Percentiles rank a stretch among this genome's conserved stretches.
Conservation (phyloP, 768 basidiomycete genomes). For the Mycena crocata region DNA sequence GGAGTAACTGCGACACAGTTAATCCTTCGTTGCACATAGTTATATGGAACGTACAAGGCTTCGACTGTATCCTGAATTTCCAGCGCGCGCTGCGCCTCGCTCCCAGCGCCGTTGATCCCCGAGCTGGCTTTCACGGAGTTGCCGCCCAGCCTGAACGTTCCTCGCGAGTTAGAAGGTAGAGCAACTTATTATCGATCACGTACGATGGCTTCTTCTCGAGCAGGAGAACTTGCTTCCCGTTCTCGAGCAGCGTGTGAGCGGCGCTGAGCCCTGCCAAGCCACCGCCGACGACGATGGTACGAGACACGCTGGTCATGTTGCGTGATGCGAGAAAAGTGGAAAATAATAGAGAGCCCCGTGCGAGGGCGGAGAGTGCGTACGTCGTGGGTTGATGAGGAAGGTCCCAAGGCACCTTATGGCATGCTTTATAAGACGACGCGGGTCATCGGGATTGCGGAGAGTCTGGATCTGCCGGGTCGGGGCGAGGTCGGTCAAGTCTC, state of each 20-base stretch:
- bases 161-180: neutral
- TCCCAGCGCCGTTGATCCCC: conserved; percentile 44
- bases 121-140: conserved; percentile 44
- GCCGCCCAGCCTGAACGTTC: conserved; percentile 38
- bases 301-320: neutral
- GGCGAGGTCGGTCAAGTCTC: conserved; percentile 2
- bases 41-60: conserved; percentile 33
- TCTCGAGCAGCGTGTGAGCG: conserved; percentile 82
- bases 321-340: neutral
- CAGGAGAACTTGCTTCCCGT: conserved; percentile 76
- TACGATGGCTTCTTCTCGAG: conserved; percentile 60
- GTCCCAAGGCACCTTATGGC: neutral
- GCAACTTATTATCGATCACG: too few species aligned
- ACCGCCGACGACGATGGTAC: conserved; percentile 21
- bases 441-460: neutral
- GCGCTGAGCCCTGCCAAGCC: conserved; percentile 53
- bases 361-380: neutral
- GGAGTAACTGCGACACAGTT: conserved; percentile 19
- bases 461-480: conserved; percentile 6
- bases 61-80: conserved; percentile 34
- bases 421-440: conserved; percentile 16
- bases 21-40: too few species aligned
- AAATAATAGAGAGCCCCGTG: neutral
- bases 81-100: conserved; percentile 33
- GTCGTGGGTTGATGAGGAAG: neutral